A percentile compares a stretch with the other conserved stretches of the same genome.
Conservation (phyloP, 345 rosid species). For the Viola odorata region DNA sequence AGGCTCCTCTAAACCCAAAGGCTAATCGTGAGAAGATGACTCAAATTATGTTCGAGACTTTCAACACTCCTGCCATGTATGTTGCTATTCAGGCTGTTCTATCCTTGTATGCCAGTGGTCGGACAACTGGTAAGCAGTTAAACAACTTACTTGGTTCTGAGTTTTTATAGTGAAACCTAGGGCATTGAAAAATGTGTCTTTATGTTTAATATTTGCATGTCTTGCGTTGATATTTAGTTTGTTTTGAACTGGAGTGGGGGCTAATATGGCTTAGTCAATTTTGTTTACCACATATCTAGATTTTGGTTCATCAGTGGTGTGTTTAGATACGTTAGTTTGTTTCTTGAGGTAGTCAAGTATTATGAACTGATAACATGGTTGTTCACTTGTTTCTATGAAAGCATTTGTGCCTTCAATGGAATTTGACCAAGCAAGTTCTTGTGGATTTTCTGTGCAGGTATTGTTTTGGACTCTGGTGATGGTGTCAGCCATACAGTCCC, state of each 20-base stretch:
- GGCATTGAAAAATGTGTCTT: not conserved
- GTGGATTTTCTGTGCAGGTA: conserved; percentile 39
- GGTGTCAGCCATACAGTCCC: too few species aligned
- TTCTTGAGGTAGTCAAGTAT: not conserved
- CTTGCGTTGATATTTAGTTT: not conserved
- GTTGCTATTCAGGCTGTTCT: conserved; percentile 14
- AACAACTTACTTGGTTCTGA: not conserved
- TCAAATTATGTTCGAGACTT: too few species aligned
- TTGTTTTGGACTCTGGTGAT: conserved; percentile 5
- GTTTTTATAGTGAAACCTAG: not conserved
- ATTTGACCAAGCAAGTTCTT: not conserved
- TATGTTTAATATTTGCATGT: not conserved
- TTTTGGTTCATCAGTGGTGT: not conserved
- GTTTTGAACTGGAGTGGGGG: not conserved
- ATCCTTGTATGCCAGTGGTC: conserved; percentile 92
- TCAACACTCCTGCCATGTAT: too few species aligned
- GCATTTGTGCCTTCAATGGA: too few species aligned
- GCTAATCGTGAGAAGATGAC: conserved; percentile 75
- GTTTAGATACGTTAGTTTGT: not conserved
- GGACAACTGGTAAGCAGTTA: conserved; percentile 70
- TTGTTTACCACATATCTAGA: too few species aligned
- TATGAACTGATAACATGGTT: not conserved
- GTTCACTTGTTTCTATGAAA: not conserved
- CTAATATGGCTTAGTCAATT: not conserved
- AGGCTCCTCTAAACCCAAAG: conserved; percentile 95